Conservation (phyloP, 2,329 filamentous ascomycete species). For the Pseudogymnoascus sp. region DNA sequence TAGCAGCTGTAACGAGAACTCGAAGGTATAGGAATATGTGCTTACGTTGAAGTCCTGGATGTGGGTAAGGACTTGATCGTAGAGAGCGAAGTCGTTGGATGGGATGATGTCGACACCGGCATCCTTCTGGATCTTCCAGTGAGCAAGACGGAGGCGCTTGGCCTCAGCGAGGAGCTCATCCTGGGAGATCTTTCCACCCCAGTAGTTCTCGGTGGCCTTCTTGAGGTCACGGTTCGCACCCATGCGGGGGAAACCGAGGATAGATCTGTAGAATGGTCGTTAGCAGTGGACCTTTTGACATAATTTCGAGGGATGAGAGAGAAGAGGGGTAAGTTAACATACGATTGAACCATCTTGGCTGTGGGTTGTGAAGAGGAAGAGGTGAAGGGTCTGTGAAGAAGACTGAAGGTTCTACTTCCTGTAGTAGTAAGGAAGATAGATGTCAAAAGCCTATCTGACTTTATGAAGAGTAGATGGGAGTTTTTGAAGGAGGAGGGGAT, state of each 20-base stretch:
- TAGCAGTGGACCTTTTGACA: conserved; percentile 13
- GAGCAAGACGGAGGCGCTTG: conserved; percentile 90
- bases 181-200: conserved; percentile 90
- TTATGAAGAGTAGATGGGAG: not conserved
- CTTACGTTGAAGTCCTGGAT: conserved; percentile 95
- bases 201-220: conserved; percentile 99
- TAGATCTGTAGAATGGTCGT: conserved; percentile 35
- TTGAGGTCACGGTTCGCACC: conserved; percentile 97
- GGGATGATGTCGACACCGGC: conserved; percentile 96
- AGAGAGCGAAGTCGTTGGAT: conserved; percentile 99
- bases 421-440: conserved; percentile 8
- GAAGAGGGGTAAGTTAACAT: conserved; percentile 26
- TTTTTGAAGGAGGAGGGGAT: conserved; percentile 8
- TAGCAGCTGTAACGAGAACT: conserved; percentile 13
- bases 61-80: conserved; percentile 95
- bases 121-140: conserved; percentile 99
- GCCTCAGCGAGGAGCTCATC: conserved; percentile 87
- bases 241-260: conserved; percentile 99
- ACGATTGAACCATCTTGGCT: conserved; percentile 55
- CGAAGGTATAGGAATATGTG: conserved; percentile 19
- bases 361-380: conserved; percentile 10
- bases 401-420: not conserved
- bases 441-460: conserved; percentile 1
- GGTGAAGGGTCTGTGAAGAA: conserved; percentile 4
- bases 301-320: not conserved